phyloP scores from a whole-genome alignment of 768 basidiomycete species.

The Lentinula aciculospora region DNA sequence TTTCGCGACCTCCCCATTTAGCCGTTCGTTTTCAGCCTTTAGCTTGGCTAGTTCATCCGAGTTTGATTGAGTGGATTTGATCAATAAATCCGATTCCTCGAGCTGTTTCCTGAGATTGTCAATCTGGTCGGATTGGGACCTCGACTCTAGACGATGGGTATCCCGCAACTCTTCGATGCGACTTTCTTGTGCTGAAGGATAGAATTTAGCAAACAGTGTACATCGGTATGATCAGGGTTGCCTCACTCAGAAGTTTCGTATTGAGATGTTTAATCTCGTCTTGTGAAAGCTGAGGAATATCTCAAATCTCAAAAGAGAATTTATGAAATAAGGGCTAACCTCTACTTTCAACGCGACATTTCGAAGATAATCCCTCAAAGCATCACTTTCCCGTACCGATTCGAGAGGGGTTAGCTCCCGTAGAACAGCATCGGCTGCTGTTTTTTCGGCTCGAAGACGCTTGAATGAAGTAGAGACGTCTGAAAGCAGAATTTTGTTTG shows the following conservation, averaged over 20 bases:
- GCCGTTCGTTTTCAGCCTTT: conserved; percentile 47
- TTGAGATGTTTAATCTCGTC: conserved; percentile 77
- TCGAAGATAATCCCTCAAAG: conserved; percentile 68
- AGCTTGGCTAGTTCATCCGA: conserved; percentile 47
- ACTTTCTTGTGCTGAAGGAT: conserved; percentile 67
- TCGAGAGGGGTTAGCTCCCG: conserved; percentile 68
- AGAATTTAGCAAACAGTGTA: conserved; percentile 4
- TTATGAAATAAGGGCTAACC: conserved; percentile 34
- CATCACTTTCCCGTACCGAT: conserved; percentile 56
- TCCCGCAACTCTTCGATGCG: conserved; percentile 82
- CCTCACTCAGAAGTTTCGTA: conserved; percentile 66
- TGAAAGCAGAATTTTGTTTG: conserved; percentile 26
- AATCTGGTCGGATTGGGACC: conserved; percentile 74
- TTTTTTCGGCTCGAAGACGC: conserved; percentile 66
- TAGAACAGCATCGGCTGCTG: conserved; percentile 62
- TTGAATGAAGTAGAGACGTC: conserved; percentile 79
- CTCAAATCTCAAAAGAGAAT: background rate
- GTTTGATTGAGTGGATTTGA: conserved; percentile 53
- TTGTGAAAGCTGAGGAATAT: conserved; percentile 47
- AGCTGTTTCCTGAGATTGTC: conserved; percentile 66
- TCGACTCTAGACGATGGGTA: conserved; percentile 72
- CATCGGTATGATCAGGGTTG: background rate
- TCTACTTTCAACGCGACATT: conserved; percentile 64
- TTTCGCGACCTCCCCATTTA: conserved; percentile 61
- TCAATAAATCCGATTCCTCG: conserved; percentile 61